Percentiles rank a stretch among this genome's conserved stretches.
phyloP scores from a whole-genome alignment of 2,329 filamentous ascomycete species.

The Colletotrichum sp. region DNA sequence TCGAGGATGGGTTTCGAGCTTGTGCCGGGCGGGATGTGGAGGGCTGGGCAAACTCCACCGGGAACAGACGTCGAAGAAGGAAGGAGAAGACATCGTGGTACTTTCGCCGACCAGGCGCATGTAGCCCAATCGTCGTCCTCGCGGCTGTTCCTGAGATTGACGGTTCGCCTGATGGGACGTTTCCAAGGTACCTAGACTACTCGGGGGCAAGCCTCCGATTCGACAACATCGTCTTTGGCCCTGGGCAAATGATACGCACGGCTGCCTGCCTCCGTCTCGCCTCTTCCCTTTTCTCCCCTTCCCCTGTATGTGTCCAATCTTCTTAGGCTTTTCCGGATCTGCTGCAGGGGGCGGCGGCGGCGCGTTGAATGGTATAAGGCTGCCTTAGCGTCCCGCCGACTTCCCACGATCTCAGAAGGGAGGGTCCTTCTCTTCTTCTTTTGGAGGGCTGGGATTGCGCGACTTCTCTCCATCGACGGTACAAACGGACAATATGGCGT shows the following conservation, averaged over 20 bases:
- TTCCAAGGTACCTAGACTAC: neutral
- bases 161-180: slow-evolving; percentile 1
- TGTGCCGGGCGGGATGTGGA: neutral
- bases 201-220: neutral
- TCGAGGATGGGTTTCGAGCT: neutral
- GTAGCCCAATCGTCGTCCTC: neutral
- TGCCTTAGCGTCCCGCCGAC: neutral
- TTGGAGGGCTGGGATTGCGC: neutral
- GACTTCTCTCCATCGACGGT: neutral
- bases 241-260: neutral
- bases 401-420: neutral
- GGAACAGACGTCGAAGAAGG: neutral
- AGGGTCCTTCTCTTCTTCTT: neutral
- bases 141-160: neutral
- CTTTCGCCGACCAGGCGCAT: neutral
- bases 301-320: neutral
- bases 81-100: neutral
- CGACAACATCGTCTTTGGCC: neutral
- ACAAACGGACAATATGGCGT: neutral
- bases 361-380: slow-evolving; percentile 8
- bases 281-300: neutral
- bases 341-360: neutral
- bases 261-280: neutral
- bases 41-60: neutral
- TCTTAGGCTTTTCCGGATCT: neutral